These are phyloP conservation scores for Pueraria montana DNA, from an alignment of 306 rosid genomes.

Conservation along the genomic window DNA sequence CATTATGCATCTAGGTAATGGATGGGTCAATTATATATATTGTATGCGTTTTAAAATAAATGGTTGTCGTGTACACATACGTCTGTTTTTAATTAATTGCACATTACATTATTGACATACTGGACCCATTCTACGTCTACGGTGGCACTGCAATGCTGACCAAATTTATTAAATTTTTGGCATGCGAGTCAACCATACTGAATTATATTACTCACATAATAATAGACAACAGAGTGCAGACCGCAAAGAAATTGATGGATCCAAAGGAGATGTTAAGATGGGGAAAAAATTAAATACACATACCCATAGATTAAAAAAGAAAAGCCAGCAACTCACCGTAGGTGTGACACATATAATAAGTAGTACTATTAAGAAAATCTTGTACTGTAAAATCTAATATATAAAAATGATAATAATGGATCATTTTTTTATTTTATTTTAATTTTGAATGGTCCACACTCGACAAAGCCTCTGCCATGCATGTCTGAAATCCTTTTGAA, in stretches of 20 bases:
- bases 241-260: conserved; percentile 38
- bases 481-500: conserved; percentile 24
- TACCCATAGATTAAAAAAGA: background rate
- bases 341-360: background rate
- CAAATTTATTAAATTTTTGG: conserved; percentile 40
- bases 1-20: background rate
- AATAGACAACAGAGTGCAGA: conserved; percentile 28
- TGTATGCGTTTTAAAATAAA: conserved; percentile 21
- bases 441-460: conserved; percentile 41
- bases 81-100: conserved; percentile 39
- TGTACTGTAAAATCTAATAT: conserved; percentile 10
- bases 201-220: conserved; percentile 38
- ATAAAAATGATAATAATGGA: background rate
- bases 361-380: background rate
- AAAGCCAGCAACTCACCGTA: background rate
- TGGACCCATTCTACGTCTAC: conserved; percentile 39
- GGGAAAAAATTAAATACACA: background rate
- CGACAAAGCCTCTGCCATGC: conserved; percentile 19
- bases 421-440: background rate
- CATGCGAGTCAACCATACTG: conserved; percentile 40
- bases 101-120: conserved; percentile 45
- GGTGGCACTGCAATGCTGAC: conserved; percentile 43
- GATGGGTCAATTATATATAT: conserved; percentile 21
- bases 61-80: conserved; percentile 42
- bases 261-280: conserved; percentile 3